Evolutionary conservation across 202 grass and related monocot genomes (phyloP), one percentile per base, ranked within the genome.

Genomic region (Eragrostis tef): DNA sequence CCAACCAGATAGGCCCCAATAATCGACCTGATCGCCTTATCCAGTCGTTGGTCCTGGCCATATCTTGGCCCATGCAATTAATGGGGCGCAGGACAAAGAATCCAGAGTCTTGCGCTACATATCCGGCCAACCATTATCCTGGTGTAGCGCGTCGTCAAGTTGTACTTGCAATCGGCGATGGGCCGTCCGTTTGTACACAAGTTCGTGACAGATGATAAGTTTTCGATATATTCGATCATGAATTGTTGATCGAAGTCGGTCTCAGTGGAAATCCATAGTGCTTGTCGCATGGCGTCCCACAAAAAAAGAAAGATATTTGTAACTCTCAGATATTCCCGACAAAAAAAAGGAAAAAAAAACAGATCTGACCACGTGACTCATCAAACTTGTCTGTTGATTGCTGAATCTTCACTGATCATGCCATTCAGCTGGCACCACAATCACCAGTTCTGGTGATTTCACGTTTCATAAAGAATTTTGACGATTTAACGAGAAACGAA

Each of bases 41-140:
- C 78, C 70, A n/a, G 68, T 75, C 2, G 19, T 61, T 77, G 64
- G 72, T 71, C 85, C 85, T n/a, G 46, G 14, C 53, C 79, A 77
- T 76, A 36, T 19, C 76, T 46, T 85, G 67, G 47, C 58, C 67
- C 78, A 34, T 81, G 53, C 61, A 73, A 51, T 81, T 22, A 50
- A 68, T 51, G 21, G 21, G 34, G 34, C 5, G 45, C 9, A 69
- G 62, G 26, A 49, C 50, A 66, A 80, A 56, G 84, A 81, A 86
- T 75, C 77, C 69, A 48, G 20, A 27, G 77, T 70, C 19, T 29
- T 24, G 49, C 0, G 34, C 19, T 27, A 8, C 53, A 9, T 7
- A 7, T 6, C 24, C 24, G 11, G 9, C 10, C 58, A 25, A 27
- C 22, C 11, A 13, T 14, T 14, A 61, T 61, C 22, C 58, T 61